Percentiles rank a stretch among this genome's conserved stretches.
These are phyloP conservation scores for Panaeolus cyanescens DNA, from an alignment of 768 basidiomycete species.

Conservation along the genomic window DNA sequence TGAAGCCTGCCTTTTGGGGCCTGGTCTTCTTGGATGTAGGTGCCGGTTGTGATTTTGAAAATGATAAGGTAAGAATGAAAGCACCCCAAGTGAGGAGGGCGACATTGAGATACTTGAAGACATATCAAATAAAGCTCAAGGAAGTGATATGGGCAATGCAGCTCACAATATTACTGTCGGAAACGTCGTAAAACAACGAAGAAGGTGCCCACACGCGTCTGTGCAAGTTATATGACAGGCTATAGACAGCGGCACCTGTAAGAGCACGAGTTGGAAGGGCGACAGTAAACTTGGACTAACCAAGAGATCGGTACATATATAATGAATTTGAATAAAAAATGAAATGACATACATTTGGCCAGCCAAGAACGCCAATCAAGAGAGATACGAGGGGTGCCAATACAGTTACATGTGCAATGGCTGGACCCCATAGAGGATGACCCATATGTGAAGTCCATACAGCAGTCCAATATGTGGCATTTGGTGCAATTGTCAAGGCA, in stretches of 20 bases:
- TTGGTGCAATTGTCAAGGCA: conserved; percentile 50
- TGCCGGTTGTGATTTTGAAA: conserved; percentile 8
- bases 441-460: conserved; percentile 56
- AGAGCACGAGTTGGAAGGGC: conserved; percentile 12
- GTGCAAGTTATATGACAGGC: conserved; percentile 22
- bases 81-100: conserved; percentile 34
- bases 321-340: neutral
- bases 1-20: conserved; percentile 14
- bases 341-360: conserved; percentile 16
- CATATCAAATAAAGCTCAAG: conserved; percentile 1
- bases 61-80: conserved; percentile 14
- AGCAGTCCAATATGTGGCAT: conserved; percentile 68
- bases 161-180: conserved; percentile 43
- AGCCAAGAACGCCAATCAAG: conserved; percentile 41
- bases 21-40: conserved; percentile 17
- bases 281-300: neutral
- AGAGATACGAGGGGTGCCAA: conserved; percentile 59
- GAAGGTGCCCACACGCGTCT: conserved; percentile 30
- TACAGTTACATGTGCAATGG: conserved; percentile 55
- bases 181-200: conserved; percentile 15
- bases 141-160: conserved; percentile 6
- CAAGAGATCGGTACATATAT: conserved; percentile 1
- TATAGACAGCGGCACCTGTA: conserved; percentile 26
- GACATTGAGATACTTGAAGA: conserved; percentile 28
- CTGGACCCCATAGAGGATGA: conserved; percentile 58